Evolutionary conservation across 371 early-diverging fungal species (phyloP), one percentile per base, ranked within the genome.

Genomic region (Mucor velutinosus): DNA sequence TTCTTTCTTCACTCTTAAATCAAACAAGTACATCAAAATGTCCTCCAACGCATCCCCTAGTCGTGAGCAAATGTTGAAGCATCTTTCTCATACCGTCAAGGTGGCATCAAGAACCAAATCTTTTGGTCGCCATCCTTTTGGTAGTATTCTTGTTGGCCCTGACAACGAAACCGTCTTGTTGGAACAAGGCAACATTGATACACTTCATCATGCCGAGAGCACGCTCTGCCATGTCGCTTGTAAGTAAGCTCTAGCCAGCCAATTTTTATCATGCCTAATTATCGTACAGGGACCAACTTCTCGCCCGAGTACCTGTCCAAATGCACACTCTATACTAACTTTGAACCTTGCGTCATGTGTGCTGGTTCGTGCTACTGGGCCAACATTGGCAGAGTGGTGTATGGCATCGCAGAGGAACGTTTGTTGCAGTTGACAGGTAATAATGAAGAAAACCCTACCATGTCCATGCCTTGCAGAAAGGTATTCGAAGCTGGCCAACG

Each of bases 311-410:
- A 69, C 49, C 59, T 75, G 27, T 30, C 51, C 27, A 29, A 45
- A 0, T 77, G 78, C 39, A 71, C 72, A 5, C 35, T 77, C 10
- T 77, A 75, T 56, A 77, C 78, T 5, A 73, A 66, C 21, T 76
- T 77, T 41, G 78, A 78, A 27, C 73, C 78, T 21, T 78, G 78
- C 35, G 71, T 66, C 39, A 78, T 75, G 73, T 75, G 76, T 21
- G 58, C 76, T 8, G 75, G 71, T 3, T 68, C 61, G n/a, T 67
- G 67, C 41, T 73, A 73, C 41, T 78, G 76, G 76, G 69, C 76
- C 23, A 65, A 55, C 21, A 75, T 77, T 43, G 78, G 78, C 17
- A 63, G 64, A 3, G 58, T 72, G n/a, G 71, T 75, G 0, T 75
- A 65, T 60, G 75, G 67, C 17, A 72, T 72, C 30, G 55, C 75